Evolutionary conservation across 2,329 filamentous ascomycete species (phyloP).

Genomic region (Penicillium frequentans): DNA sequence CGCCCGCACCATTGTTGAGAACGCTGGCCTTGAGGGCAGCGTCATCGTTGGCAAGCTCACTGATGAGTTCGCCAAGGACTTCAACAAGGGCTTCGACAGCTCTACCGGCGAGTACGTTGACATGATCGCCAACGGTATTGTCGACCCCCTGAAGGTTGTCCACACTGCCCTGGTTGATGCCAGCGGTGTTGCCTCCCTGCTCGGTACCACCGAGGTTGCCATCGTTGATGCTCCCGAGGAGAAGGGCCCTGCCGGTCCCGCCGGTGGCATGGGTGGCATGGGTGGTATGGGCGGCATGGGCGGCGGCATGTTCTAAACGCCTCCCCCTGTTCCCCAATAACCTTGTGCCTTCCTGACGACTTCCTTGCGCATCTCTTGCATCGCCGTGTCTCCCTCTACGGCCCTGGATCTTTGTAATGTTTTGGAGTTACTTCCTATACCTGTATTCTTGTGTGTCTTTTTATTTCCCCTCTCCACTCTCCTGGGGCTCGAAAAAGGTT

Average conservation of each 20-base stretch:
- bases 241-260: slow-evolving; percentile 64
- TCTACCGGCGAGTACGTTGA: slow-evolving; percentile 97
- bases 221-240: slow-evolving; percentile 96
- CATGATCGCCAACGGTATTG: slow-evolving; percentile 96
- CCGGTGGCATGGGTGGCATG: slow-evolving; percentile 52
- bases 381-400: slow-evolving; percentile 31
- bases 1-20: slow-evolving; percentile 94
- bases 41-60: slow-evolving; percentile 98
- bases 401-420: slow-evolving; percentile 25
- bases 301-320: slow-evolving; percentile 63
- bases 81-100: slow-evolving; percentile 98
- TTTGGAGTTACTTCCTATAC: slow-evolving; percentile 24
- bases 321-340: not conserved
- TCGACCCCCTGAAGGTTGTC: slow-evolving; percentile 99
- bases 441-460: slow-evolving; percentile 23
- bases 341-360: slow-evolving; percentile 16
- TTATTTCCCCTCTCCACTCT: slow-evolving; percentile 20
- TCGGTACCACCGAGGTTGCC: slow-evolving; percentile 96
- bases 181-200: slow-evolving; percentile 91
- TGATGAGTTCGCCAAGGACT: slow-evolving; percentile 86
- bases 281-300: slow-evolving; percentile 65
- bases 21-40: slow-evolving; percentile 91
- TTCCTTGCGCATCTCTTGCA: slow-evolving; percentile 32
- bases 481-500: slow-evolving; percentile 21
- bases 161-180: slow-evolving; percentile 93